Evolutionary conservation across 371 early-diverging fungal genomes (phyloP).

Genomic region (Apophysomyces ossiformis): DNA sequence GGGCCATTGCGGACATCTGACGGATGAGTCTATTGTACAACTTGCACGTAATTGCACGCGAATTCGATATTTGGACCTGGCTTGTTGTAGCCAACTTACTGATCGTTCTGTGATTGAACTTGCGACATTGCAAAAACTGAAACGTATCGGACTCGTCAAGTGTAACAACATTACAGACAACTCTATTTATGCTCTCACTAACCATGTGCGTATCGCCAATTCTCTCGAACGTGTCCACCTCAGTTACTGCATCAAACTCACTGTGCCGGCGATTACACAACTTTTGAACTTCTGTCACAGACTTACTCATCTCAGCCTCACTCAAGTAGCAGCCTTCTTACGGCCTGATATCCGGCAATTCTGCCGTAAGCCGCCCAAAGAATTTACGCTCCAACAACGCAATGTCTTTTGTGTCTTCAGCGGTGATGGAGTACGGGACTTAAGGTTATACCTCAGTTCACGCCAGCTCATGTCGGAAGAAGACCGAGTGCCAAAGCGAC

Average conservation of each 20-base stretch:
- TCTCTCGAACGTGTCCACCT: constrained; percentile 69
- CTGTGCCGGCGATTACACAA: constrained; percentile 54
- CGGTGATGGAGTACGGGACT: constrained; percentile 60
- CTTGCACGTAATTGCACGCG: constrained; percentile 62
- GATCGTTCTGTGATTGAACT: constrained; percentile 61
- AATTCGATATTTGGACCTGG: constrained; percentile 68
- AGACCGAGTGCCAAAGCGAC: not conserved
- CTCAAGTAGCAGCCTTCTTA: constrained; percentile 65
- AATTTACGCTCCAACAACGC: constrained; percentile 56
- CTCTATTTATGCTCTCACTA: constrained; percentile 58
- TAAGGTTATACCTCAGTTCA: constrained; percentile 48
- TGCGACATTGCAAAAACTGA: constrained; percentile 59
- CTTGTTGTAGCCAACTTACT: constrained; percentile 59
- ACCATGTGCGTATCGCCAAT: constrained; percentile 49
- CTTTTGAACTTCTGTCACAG: constrained; percentile 59
- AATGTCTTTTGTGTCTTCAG: constrained; percentile 70
- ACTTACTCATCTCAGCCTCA: constrained; percentile 64
- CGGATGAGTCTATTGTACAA: constrained; percentile 55
- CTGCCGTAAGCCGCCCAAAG: constrained; percentile 62
- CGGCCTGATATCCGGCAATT: constrained; percentile 60
- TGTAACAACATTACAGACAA: constrained; percentile 65
- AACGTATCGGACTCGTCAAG: constrained; percentile 67
- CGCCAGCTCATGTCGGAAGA: constrained; percentile 15
- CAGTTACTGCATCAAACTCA: constrained; percentile 60
- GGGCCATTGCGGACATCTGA: constrained; percentile 62